These are phyloP conservation scores for Lolium rigidum DNA, from an alignment of 176 grass and related monocot genomes.

Conservation along the genomic window DNA sequence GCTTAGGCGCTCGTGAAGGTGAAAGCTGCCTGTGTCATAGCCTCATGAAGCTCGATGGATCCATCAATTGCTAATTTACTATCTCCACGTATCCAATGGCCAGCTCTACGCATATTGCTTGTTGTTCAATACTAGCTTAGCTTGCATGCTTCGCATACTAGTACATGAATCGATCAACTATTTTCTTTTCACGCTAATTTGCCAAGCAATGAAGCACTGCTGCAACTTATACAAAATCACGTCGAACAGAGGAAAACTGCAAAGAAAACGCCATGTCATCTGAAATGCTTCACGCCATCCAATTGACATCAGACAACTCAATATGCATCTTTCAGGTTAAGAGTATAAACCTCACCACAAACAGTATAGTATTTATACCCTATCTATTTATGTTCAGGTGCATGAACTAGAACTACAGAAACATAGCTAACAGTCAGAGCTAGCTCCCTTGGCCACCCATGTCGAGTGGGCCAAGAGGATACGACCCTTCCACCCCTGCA, in stretches of 20 bases:
- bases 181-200: too few relatives aligned
- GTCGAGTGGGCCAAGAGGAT: slow-evolving; percentile 52
- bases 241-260: not conserved
- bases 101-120: too few relatives aligned
- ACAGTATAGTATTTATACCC: not conserved
- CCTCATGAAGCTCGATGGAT: too few relatives aligned
- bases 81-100: too few relatives aligned
- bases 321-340: not conserved
- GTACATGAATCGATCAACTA: too few relatives aligned
- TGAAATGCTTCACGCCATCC: not conserved
- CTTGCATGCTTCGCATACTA: too few relatives aligned
- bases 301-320: not conserved
- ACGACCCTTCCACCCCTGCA: slow-evolving; percentile 62
- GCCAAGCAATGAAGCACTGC: too few relatives aligned
- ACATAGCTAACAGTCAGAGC: not conserved
- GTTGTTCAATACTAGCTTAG: too few relatives aligned
- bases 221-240: too few relatives aligned
- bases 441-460: slow-evolving; percentile 33
- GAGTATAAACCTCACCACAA: not conserved
- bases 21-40: too few relatives aligned
- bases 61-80: too few relatives aligned
- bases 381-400: not conserved
- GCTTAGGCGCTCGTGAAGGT: too few relatives aligned
- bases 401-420: not conserved
- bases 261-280: slow-evolving; percentile 7